phyloP scores from a whole-genome alignment of 2,329 filamentous ascomycete species.

The Nemania sp. region DNA sequence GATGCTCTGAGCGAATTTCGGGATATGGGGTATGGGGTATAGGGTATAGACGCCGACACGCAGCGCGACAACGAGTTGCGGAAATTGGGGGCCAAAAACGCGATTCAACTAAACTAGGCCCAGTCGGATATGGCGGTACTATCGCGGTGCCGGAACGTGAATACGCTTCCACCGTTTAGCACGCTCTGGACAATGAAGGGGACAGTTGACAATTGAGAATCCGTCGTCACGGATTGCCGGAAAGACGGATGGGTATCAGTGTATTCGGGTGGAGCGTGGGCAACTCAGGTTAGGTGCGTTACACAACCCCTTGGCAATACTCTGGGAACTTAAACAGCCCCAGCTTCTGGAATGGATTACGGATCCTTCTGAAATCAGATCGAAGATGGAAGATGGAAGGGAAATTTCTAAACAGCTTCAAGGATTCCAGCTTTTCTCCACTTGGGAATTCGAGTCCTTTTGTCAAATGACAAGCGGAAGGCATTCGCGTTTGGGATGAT shows the following conservation, averaged over 20 bases:
- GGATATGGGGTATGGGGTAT: not conserved
- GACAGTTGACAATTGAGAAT: not conserved
- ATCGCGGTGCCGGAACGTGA: not conserved
- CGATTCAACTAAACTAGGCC: not conserved
- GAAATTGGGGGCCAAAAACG: constrained; percentile 19
- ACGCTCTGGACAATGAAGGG: not conserved
- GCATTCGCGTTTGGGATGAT: constrained; percentile 11
- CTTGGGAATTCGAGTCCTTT: constrained; percentile 15
- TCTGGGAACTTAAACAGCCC: constrained; percentile 5
- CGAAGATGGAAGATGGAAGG: not conserved
- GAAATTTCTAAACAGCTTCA: constrained; percentile 5
- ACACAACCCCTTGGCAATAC: constrained; percentile 20
- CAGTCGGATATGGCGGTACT: not conserved
- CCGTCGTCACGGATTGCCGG: not conserved
- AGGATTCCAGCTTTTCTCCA: not conserved
- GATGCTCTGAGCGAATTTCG: not conserved
- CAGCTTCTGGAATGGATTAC: not conserved
- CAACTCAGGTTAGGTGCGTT: constrained; percentile 17
- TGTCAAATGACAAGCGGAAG: constrained; percentile 18
- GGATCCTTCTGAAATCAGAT: not conserved
- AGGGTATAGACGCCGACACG: constrained; percentile 1
- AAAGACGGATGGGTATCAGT: no score
- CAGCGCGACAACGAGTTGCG: constrained; percentile 2
- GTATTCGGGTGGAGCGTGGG: not conserved
- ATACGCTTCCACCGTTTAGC: constrained; percentile 3